These are phyloP conservation scores for Naegleria gruberi DNA, from an alignment of 208 protist species.

Conservation along the genomic window DNA sequence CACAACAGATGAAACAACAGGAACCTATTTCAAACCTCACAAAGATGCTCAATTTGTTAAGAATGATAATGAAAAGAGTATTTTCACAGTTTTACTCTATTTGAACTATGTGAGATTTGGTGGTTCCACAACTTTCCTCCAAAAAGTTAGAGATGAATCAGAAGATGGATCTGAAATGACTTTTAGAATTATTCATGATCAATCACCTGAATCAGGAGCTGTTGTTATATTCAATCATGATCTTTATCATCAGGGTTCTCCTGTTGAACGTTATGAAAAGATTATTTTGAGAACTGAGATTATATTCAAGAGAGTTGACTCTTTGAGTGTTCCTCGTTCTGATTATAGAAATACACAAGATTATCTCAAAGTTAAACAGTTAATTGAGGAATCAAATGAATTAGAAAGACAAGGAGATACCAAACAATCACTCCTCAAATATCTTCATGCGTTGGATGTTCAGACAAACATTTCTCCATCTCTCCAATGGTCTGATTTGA, in stretches of 20 bases:
- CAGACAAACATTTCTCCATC: no score
- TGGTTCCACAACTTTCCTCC: neutral
- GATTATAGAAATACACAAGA: neutral
- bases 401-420: neutral
- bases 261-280: neutral
- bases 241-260: neutral
- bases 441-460: neutral
- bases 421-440: neutral
- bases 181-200: neutral
- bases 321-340: neutral
- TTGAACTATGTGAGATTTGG: constrained; percentile 25
- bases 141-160: no score
- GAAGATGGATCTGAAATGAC: neutral
- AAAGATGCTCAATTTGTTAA: constrained; percentile 20
- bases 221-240: constrained; percentile 24
- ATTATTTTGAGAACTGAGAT: neutral
- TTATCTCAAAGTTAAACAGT: neutral
- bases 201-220: neutral
- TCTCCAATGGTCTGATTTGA: no score
- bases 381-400: neutral
- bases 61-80: constrained; percentile 18
- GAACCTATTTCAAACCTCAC: constrained; percentile 30
- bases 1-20: no score
- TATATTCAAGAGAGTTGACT: neutral
- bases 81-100: constrained; percentile 34